Percentiles rank a stretch among this genome's conserved stretches.
These are phyloP conservation scores for Trametes cingulata DNA, from an alignment of 768 basidiomycete genomes.

Conservation along the genomic window DNA sequence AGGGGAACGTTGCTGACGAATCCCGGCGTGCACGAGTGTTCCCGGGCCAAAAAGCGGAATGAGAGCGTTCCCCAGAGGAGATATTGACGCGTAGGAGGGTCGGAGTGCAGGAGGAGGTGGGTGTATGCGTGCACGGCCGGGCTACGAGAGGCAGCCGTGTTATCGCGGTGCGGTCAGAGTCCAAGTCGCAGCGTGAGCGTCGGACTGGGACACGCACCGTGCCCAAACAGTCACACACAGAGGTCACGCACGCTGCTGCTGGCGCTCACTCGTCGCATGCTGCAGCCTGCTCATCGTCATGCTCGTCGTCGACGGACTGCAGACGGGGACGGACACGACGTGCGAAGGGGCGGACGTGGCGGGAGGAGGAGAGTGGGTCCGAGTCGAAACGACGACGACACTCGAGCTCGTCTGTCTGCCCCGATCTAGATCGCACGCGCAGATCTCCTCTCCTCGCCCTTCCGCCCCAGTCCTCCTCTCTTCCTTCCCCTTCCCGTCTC, in stretches of 20 bases:
- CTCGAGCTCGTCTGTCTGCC: conserved; percentile 2
- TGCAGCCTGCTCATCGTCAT: not conserved
- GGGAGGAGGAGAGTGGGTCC: not conserved
- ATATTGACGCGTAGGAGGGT: not conserved
- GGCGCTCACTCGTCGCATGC: too few species aligned
- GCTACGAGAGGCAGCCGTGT: not conserved
- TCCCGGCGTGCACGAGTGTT: not conserved
- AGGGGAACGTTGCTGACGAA: conserved; percentile 4
- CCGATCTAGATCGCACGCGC: conserved; percentile 5
- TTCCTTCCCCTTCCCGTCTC: not conserved
- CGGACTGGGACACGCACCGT: not conserved
- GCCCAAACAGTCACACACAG: conserved; percentile 12
- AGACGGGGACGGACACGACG: not conserved
- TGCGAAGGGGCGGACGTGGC: not conserved
- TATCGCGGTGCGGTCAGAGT: conserved; percentile 13
- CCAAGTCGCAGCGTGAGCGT: not conserved
- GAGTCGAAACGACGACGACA: not conserved
- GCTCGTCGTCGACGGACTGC: not conserved
- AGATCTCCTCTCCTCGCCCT: not conserved
- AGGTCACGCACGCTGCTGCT: conserved; percentile 4
- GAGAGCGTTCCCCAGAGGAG: not conserved
- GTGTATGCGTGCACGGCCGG: not conserved
- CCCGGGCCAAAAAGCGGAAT: not conserved
- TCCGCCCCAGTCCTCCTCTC: too few species aligned
- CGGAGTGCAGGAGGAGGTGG: not conserved